Percentiles rank a stretch among this genome's conserved stretches.
phyloP scores from a whole-genome alignment of 2,329 filamentous ascomycete species.

The Arthrobotrys iridis region DNA sequence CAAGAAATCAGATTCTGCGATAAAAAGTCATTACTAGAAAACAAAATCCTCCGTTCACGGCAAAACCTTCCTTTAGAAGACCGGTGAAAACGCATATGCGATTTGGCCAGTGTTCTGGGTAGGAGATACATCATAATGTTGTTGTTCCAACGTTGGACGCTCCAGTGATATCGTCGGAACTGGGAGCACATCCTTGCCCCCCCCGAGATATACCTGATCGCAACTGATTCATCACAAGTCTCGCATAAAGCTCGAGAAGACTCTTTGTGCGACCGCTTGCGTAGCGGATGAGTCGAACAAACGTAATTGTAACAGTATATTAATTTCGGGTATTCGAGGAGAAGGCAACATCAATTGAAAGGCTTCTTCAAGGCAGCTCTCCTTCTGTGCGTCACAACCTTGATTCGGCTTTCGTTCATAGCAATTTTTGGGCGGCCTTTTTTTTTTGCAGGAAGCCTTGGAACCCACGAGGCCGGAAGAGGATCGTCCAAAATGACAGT shows the following conservation, averaged over 20 bases:
- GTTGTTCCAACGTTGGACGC: not conserved
- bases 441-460: not conserved
- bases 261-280: constrained; percentile 17
- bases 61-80: constrained; percentile 18
- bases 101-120: not conserved
- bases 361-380: constrained; percentile 16
- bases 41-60: not conserved
- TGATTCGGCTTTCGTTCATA: not conserved
- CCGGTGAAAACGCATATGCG: constrained; percentile 23
- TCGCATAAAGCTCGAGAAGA: constrained; percentile 12
- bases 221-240: constrained; percentile 17
- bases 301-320: not conserved
- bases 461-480: not conserved
- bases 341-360: not conserved
- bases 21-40: no score
- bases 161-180: not conserved
- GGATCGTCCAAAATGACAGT: not conserved
- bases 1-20: constrained; percentile 1
- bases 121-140: constrained; percentile 3
- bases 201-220: not conserved
- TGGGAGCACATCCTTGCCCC: not conserved
- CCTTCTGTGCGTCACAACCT: not conserved
- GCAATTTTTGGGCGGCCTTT: not conserved
- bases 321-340: constrained; percentile 3
- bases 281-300: constrained; percentile 42